Evolutionary conservation across 129 eudicot species (phyloP), one percentile per base, ranked within the genome.

Genomic region (Ambrosia artemisiifolia): DNA sequence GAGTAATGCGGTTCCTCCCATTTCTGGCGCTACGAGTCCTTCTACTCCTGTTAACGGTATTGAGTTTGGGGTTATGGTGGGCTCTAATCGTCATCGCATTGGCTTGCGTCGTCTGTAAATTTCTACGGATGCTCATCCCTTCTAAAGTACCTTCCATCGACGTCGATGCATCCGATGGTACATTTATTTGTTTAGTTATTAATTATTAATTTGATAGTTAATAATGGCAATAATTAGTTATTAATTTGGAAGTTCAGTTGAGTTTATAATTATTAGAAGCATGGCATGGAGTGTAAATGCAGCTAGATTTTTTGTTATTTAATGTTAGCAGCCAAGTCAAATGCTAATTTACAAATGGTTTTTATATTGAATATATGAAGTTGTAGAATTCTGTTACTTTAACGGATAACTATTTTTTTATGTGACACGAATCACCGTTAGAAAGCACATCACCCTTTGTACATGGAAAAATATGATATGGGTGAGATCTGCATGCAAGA

Each of bases 401-500:
- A 7, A 57, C n/a, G n/a, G n/a, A n/a, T n/a, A n/a, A n/a, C n/a
- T n/a, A n/a, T n/a, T n/a, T n/a, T n/a, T n/a, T n/a, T n/a, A n/a
- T n/a, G n/a, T n/a, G n/a, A n/a, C n/a, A n/a, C n/a, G n/a, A n/a
- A n/a, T n/a, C n/a, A n/a, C n/a, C n/a, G n/a, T n/a, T n/a, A n/a
- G n/a, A n/a, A n/a, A n/a, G n/a, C n/a, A n/a, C n/a, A n/a, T n/a
- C n/a, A n/a, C n/a, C n/a, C n/a, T n/a, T n/a, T n/a, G 28, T 57
- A 16, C 16, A 72, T 60, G 11, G 99, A 94, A 50, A 94, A 88
- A 76, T 90, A 94, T 65, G 99, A 94, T 50, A 94, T 94, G 99
- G 99, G 99, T 78, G 99, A 96, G 68, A 94, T 94, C 63, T 94
- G 99, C 83, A 90, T 94, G 95, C 95, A 87, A 82, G 97, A 94